Evolutionary conservation across 2,329 filamentous ascomycete species (phyloP).

Genomic region (Acarospora socialis): DNA sequence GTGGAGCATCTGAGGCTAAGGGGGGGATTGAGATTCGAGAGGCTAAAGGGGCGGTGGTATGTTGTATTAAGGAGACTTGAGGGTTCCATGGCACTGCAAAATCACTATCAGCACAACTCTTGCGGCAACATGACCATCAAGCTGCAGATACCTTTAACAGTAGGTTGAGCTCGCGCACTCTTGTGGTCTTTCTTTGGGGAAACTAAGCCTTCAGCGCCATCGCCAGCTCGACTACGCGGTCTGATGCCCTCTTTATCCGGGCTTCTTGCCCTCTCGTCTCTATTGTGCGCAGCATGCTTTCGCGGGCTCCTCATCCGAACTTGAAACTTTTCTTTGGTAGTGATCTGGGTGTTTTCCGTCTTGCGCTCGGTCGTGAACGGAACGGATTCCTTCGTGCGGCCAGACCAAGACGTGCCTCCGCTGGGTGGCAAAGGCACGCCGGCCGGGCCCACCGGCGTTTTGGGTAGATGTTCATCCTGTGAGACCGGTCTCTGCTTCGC

Average conservation of each 20-base stretch:
- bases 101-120: constrained; percentile 12
- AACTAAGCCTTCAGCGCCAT: too few relatives aligned
- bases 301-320: constrained; percentile 45
- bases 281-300: constrained; percentile 23
- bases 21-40: constrained; percentile 49
- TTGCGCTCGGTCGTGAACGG: constrained; percentile 25
- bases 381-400: constrained; percentile 23
- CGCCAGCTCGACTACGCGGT: background rate
- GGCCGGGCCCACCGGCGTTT: too few relatives aligned
- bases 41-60: constrained; percentile 58
- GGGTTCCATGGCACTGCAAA: constrained; percentile 54
- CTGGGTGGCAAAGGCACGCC: too few relatives aligned
- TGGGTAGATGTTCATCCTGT: constrained; percentile 10
- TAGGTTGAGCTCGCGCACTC: too few relatives aligned
- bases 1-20: constrained; percentile 51
- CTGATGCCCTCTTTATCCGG: constrained; percentile 17
- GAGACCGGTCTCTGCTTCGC: constrained; percentile 8
- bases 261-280: constrained; percentile 22
- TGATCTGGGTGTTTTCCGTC: constrained; percentile 34
- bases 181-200: too few relatives aligned
- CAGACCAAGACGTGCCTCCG: too few relatives aligned
- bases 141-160: too few relatives aligned
- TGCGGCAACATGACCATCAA: too few relatives aligned
- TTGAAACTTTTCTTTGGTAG: constrained; percentile 48
- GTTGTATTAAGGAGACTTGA: constrained; percentile 57